Percentiles rank a stretch among this genome's conserved stretches.
Evolutionary conservation across 345 rosid genomes (phyloP).

Genomic region (Gossypium ekmanianum): DNA sequence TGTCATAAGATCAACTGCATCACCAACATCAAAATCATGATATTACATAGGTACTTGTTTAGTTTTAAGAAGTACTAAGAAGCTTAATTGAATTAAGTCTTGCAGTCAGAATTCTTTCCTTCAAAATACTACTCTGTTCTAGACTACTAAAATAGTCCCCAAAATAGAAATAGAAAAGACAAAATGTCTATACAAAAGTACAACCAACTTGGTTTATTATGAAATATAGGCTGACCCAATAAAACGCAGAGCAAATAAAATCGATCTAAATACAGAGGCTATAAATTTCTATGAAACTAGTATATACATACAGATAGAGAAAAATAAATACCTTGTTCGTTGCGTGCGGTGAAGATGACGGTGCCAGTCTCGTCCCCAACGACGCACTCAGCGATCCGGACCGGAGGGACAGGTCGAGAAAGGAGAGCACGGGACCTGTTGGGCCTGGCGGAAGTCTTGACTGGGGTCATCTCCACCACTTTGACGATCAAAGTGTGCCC

Average conservation of each 20-base stretch:
- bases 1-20: constrained; percentile 71
- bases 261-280: neutral
- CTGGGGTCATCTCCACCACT: constrained; percentile 44
- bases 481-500: constrained; percentile 58
- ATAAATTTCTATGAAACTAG: neutral
- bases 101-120: neutral
- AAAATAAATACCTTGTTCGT: constrained; percentile 57
- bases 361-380: constrained; percentile 73
- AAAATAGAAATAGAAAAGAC: neutral
- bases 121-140: neutral
- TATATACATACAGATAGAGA: neutral
- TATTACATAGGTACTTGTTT: too few species aligned
- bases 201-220: neutral
- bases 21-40: neutral
- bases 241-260: neutral
- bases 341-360: constrained; percentile 86
- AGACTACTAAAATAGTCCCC: neutral
- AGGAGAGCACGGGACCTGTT: constrained; percentile 25
- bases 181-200: neutral
- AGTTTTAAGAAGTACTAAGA: too few species aligned
- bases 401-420: constrained; percentile 49
- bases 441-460: constrained; percentile 28
- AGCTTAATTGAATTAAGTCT: neutral
- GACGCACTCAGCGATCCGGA: constrained; percentile 72
- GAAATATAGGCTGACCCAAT: neutral